Percentiles rank a stretch among this genome's conserved stretches.
phyloP scores from a whole-genome alignment of 768 basidiomycete species.

The Zangia roseola region DNA sequence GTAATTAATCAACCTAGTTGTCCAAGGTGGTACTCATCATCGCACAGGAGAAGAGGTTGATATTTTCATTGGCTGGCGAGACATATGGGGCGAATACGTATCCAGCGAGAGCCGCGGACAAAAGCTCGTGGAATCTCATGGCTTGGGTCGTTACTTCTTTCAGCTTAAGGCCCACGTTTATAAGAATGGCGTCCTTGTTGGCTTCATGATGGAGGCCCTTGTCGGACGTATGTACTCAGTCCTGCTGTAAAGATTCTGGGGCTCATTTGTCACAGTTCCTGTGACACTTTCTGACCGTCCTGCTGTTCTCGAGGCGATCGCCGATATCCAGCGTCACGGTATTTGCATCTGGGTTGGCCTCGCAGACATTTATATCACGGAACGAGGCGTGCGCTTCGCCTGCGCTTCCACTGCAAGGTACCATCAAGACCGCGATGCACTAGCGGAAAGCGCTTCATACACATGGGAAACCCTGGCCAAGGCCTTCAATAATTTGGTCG shows the following conservation, averaged over 20 bases:
- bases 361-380: slow-evolving; percentile 31
- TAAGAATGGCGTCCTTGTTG: slow-evolving; percentile 29
- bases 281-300: slow-evolving; percentile 25
- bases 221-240: slow-evolving; percentile 25
- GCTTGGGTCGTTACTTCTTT: slow-evolving; percentile 30
- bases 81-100: slow-evolving; percentile 23
- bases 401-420: slow-evolving; percentile 15
- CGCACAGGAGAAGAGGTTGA: slow-evolving; percentile 27
- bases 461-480: slow-evolving; percentile 19
- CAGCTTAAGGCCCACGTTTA: slow-evolving; percentile 30
- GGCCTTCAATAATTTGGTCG: slow-evolving; percentile 19
- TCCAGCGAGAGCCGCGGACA: slow-evolving; percentile 29
- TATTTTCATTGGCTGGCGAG: slow-evolving; percentile 27
- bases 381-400: slow-evolving; percentile 28
- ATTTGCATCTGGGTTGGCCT: slow-evolving; percentile 17
- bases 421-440: slow-evolving; percentile 24
- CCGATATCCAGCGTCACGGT: slow-evolving; percentile 32
- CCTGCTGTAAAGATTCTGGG: background rate
- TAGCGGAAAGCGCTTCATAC: slow-evolving; percentile 18
- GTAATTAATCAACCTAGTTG: slow-evolving; percentile 3
- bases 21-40: background rate
- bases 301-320: slow-evolving; percentile 29
- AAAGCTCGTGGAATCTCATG: slow-evolving; percentile 28
- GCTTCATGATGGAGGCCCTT: slow-evolving; percentile 30
- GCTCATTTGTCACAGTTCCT: slow-evolving; percentile 18